phyloP scores from a whole-genome alignment of 2,329 filamentous ascomycete genomes.

The Thielaviopsis punctulata region DNA sequence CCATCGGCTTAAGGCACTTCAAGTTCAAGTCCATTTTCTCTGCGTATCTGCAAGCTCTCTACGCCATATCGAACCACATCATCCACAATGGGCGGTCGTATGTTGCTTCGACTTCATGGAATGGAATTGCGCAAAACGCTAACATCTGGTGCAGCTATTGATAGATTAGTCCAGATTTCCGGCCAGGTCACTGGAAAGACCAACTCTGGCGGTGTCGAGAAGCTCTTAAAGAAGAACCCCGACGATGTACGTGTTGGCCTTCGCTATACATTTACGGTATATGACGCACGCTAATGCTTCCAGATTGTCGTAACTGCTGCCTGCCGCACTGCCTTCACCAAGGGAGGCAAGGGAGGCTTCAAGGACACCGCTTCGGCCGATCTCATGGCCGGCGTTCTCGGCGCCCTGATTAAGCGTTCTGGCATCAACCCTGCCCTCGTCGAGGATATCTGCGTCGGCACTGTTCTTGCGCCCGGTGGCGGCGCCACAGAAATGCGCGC shows the following conservation, averaged over 20 bases:
- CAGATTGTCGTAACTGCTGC: slow-evolving; percentile 81
- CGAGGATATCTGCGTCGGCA: slow-evolving; percentile 83
- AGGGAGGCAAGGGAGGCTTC: slow-evolving; percentile 83
- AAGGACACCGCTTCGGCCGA: slow-evolving; percentile 86
- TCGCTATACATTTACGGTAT: not conserved
- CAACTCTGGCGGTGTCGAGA: slow-evolving; percentile 32
- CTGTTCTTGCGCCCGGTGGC: slow-evolving; percentile 79
- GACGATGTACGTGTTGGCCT: slow-evolving; percentile 38
- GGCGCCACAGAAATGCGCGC: slow-evolving; percentile 95
- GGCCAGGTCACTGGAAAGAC: slow-evolving; percentile 47
- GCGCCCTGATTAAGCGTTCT: slow-evolving; percentile 65
- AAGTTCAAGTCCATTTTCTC: too few species aligned
- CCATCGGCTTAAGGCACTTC: not conserved
- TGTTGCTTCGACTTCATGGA: not conserved
- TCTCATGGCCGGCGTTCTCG: slow-evolving; percentile 68
- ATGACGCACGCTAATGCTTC: slow-evolving; percentile 15
- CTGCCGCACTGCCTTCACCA: slow-evolving; percentile 81
- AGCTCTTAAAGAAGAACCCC: slow-evolving; percentile 46
- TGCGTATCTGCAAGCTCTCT: too few species aligned
- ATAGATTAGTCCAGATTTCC: slow-evolving; percentile 42
- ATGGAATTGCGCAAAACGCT: not conserved
- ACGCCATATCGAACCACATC: not conserved
- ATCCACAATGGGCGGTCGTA: slow-evolving; percentile 9
- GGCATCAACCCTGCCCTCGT: slow-evolving; percentile 76
- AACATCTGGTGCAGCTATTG: slow-evolving; percentile 26